A percentile compares a stretch with the other conserved stretches of the same genome.
These are phyloP conservation scores for Metschnikowia colocasiae DNA, from an alignment of 805 yeast genomes.

Conservation along the genomic window DNA sequence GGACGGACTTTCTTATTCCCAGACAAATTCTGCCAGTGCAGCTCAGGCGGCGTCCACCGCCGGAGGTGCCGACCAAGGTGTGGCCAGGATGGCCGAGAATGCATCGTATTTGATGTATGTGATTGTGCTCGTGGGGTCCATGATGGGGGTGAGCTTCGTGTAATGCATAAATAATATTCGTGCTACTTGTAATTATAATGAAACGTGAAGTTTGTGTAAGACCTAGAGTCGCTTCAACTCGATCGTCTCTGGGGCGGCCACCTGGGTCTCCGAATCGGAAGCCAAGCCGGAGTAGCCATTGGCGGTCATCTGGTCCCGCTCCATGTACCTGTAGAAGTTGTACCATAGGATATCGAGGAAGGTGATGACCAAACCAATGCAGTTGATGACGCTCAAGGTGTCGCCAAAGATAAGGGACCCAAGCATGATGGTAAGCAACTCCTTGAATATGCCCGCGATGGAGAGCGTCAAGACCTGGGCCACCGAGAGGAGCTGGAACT, in stretches of 20 bases:
- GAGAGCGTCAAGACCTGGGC: conserved; percentile 84
- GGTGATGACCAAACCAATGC: conserved; percentile 71
- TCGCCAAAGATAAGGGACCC: conserved; percentile 74
- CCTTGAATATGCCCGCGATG: conserved; percentile 91
- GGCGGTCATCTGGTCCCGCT: conserved; percentile 14
- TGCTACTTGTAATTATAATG: neutral
- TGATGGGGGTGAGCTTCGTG: conserved; percentile 6
- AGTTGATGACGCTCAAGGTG: conserved; percentile 59
- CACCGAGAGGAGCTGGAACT: conserved; percentile 74
- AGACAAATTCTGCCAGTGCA: conserved; percentile 17
- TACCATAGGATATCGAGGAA: conserved; percentile 79
- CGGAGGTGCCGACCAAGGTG: conserved; percentile 6
- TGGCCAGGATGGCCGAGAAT: neutral
- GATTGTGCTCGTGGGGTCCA: conserved; percentile 7
- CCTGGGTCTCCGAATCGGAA: conserved; percentile 9
- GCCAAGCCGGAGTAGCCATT: conserved; percentile 12
- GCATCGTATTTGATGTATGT: conserved; percentile 1
- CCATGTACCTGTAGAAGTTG: conserved; percentile 56
- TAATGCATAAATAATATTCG: neutral
- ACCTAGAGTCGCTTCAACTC: conserved; percentile 16
- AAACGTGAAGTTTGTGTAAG: neutral
- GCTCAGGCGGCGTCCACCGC: conserved; percentile 16
- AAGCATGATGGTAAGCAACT: conserved; percentile 74
- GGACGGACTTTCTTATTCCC: neutral
- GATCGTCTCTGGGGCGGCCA: conserved; percentile 8